Percentiles rank a stretch among this genome's conserved stretches.
Conservation (phyloP, 2,329 filamentous ascomycete genomes). For the Sclerotinia nivalis region DNA sequence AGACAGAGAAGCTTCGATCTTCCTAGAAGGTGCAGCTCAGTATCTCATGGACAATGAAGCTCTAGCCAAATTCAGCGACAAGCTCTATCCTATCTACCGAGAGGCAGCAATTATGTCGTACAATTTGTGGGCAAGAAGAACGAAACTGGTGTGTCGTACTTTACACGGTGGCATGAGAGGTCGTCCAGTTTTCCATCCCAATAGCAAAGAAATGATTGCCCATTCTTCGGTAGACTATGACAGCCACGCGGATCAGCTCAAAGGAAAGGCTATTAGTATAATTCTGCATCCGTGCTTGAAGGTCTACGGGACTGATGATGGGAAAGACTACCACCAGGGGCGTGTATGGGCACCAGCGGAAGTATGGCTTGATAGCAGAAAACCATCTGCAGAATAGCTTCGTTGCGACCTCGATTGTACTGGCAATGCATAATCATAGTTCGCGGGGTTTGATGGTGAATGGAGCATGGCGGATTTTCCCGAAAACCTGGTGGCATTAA, state of each 20-base stretch:
- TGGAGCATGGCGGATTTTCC: neutral
- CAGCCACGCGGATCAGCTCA: conserved; percentile 24
- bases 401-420: neutral
- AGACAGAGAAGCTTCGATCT: conserved; percentile 16
- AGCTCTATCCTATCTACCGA: conserved; percentile 24
- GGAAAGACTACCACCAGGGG: conserved; percentile 27
- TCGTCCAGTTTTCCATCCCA: conserved; percentile 9
- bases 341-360: conserved; percentile 29
- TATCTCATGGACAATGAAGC: conserved; percentile 18
- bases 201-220: conserved; percentile 14
- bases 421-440: neutral
- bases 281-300: conserved; percentile 29
- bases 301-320: conserved; percentile 30
- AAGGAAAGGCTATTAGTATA: conserved; percentile 24
- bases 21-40: conserved; percentile 23
- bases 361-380: conserved; percentile 32
- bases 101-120: conserved; percentile 28
- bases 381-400: neutral
- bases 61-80: neutral
- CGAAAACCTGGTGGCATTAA: neutral
- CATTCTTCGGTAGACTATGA: conserved; percentile 28
- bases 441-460: neutral
- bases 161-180: conserved; percentile 3
- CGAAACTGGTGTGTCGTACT: conserved; percentile 18
- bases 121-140: conserved; percentile 31